Conservation (phyloP, 805 yeast genomes). For the Candida patagonica region DNA sequence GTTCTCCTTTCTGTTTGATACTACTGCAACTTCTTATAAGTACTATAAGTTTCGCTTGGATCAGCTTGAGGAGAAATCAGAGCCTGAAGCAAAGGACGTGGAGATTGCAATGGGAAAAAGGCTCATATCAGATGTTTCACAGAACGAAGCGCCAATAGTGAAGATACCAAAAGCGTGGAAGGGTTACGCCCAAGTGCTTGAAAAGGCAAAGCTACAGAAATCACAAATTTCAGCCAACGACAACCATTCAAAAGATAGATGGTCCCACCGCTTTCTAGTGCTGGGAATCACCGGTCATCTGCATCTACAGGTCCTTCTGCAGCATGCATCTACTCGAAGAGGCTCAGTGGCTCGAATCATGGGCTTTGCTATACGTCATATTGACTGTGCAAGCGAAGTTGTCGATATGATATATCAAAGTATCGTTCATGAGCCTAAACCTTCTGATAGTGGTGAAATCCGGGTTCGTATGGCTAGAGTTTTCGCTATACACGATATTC, state of each 20-base stretch:
- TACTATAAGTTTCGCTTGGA: conserved; percentile 22
- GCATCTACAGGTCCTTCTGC: conserved; percentile 20
- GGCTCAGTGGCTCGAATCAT: conserved; percentile 24
- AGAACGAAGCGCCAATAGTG: too few species aligned
- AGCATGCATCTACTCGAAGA: conserved; percentile 19
- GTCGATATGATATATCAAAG: conserved; percentile 17
- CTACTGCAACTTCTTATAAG: conserved; percentile 11
- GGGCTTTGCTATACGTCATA: conserved; percentile 23
- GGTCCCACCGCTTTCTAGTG: conserved; percentile 11
- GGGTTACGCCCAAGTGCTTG: not conserved
- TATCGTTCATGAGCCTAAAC: conserved; percentile 7
- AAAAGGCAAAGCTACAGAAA: not conserved
- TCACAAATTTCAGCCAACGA: too few species aligned
- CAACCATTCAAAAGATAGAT: not conserved
- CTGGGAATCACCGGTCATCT: conserved; percentile 14
- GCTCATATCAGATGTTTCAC: too few species aligned
- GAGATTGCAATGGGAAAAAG: too few species aligned
- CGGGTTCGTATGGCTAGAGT: conserved; percentile 16
- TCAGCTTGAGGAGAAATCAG: too few species aligned
- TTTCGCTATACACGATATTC: conserved; percentile 22
- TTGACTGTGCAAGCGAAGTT: conserved; percentile 19
- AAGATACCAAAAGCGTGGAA: not conserved
- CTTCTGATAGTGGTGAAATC: conserved; percentile 6
- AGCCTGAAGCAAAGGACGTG: too few species aligned
- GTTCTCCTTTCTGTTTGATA: conserved; percentile 22